Evolutionary conservation across 1,284 basidiomycete genomes (phyloP).

Genomic region (Pyrrhoderma noxium): DNA sequence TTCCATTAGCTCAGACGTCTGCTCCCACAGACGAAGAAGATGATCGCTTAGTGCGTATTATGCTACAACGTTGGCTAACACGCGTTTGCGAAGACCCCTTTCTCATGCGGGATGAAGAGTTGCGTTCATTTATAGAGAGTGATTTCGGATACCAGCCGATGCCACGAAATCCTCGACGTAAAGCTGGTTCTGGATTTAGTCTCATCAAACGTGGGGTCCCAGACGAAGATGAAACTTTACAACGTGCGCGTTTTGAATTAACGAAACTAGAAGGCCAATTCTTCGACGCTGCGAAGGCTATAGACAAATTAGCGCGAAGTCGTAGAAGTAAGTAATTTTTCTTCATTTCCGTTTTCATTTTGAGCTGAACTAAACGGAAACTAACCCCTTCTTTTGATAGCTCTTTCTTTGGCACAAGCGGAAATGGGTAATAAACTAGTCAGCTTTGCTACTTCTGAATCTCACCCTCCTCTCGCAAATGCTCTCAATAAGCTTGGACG

Average conservation of each 20-base stretch:
- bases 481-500: conserved; percentile 80
- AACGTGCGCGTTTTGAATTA: conserved; percentile 81
- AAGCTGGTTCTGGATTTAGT: conserved; percentile 59
- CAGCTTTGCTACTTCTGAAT: conserved; percentile 82
- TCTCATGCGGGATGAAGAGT: conserved; percentile 80
- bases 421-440: conserved; percentile 88
- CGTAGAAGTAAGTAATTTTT: conserved; percentile 56
- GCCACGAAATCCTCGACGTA: conserved; percentile 58
- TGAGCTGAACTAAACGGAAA: conserved; percentile 1
- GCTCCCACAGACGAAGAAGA: conserved; percentile 95
- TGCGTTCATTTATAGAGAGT: conserved; percentile 87
- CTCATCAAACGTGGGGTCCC: conserved; percentile 66
- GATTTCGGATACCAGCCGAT: conserved; percentile 91
- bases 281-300: conserved; percentile 79
- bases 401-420: conserved; percentile 64
- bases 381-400: conserved; percentile 32
- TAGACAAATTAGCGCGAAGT: conserved; percentile 77
- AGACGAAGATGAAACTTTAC: conserved; percentile 80
- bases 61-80: conserved; percentile 88
- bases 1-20: conserved; percentile 87
- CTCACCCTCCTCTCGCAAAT: conserved; percentile 71
- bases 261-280: conserved; percentile 87
- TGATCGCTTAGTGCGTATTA: conserved; percentile 85
- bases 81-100: conserved; percentile 86
- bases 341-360: background rate